Percentiles rank a stretch among this genome's conserved stretches.
phyloP scores from a whole-genome alignment of 805 yeast species.

The Tetrapisispora taiwanensis region DNA sequence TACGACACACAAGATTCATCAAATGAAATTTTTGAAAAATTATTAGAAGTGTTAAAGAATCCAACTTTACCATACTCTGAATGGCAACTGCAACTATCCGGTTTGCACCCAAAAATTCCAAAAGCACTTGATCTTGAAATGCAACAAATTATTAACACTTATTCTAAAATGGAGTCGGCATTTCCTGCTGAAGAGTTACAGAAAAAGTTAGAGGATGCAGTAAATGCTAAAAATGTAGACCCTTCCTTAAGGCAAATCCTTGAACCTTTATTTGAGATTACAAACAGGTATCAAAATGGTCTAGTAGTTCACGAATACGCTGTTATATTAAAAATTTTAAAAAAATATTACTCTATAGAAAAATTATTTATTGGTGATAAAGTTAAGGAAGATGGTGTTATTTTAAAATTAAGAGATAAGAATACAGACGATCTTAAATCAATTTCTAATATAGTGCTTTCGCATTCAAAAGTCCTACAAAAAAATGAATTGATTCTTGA shows the following conservation, averaged over 20 bases:
- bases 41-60: slow-evolving; percentile 67
- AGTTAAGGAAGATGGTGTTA: slow-evolving; percentile 77
- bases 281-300: slow-evolving; percentile 62
- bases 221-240: slow-evolving; percentile 40
- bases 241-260: slow-evolving; percentile 48
- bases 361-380: slow-evolving; percentile 64
- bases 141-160: slow-evolving; percentile 54
- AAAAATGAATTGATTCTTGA: slow-evolving; percentile 85
- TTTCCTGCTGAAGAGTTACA: slow-evolving; percentile 86
- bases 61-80: slow-evolving; percentile 84
- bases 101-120: slow-evolving; percentile 86
- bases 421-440: slow-evolving; percentile 61
- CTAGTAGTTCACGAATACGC: slow-evolving; percentile 72
- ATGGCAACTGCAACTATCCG: slow-evolving; percentile 79
- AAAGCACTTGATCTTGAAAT: slow-evolving; percentile 60
- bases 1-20: slow-evolving; percentile 92
- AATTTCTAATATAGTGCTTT: slow-evolving; percentile 64
- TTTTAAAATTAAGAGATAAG: slow-evolving; percentile 78
- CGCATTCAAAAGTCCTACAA: slow-evolving; percentile 88
- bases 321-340: slow-evolving; percentile 58
- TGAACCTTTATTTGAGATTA: slow-evolving; percentile 65
- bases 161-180: slow-evolving; percentile 55
- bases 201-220: slow-evolving; percentile 56
- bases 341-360: slow-evolving; percentile 71
- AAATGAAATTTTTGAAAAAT: slow-evolving; percentile 66